Evolutionary conservation across 495 filamentous ascomycete species (phyloP), one percentile per base, ranked within the genome.

Genomic region (Acidiella bohemica): DNA sequence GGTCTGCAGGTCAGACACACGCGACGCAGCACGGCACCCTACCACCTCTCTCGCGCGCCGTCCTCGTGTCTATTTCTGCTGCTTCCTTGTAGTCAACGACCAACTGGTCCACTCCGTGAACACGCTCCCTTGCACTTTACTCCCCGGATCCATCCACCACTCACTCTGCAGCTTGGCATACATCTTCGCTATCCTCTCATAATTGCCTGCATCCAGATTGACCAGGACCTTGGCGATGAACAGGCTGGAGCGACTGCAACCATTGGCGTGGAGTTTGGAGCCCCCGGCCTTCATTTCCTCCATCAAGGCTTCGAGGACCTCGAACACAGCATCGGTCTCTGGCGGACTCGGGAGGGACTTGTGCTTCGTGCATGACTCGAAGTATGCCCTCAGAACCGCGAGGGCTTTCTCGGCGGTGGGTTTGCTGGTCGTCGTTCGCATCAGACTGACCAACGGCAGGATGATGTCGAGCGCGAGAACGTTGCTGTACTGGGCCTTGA

Each of bases 401-500:
- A 67, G 71, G 0, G 82, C 80, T 54, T 81, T 86, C 24, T 80
- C 76, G 4, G 75, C 68, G 22, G 94, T 68, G 31, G 78, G 68
- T 55, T 83, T 83, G 42, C 72, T 75, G 10, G 67, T 72, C 0
- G 83, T 83, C 2, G 60, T 68, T 19, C 78, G 66, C 2, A 72
- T 66, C 7, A 72, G 64, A 10, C 61, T 58, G 11, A 81, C 59
- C 0, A 83, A 56, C 0, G 84, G 83, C 4, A 86, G 58, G 4
- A 88, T 63, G 3, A 90, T 58, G 39, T 73, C 67, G 28, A 92
- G 69, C 0, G 76, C 69, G 0, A 84, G 64, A 0, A 71, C 54
- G 36, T 77, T 76, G 10, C 67, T 58, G 33, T 81, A 74, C 57
- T 84, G 72, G 46, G 83, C 77, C 58, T 84, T 92, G 45, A 87